phyloP scores from a whole-genome alignment of 177 flowering plant genomes.

The Vitis hybrid region DNA sequence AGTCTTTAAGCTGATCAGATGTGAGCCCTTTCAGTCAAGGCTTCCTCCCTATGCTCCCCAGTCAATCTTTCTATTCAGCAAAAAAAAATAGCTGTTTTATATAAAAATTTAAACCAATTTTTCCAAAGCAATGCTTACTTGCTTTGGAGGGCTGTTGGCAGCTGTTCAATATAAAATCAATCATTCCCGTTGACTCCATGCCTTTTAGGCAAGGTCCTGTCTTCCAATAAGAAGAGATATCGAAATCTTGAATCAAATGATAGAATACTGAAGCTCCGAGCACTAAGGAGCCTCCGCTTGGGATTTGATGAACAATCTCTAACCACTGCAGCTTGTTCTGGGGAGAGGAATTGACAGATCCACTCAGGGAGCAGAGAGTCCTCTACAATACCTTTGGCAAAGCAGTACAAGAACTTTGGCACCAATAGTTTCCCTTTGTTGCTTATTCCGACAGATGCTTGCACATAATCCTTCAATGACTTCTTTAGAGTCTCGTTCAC shows the following conservation, averaged over 20 bases:
- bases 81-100: no score
- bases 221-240: slow-evolving; percentile 34
- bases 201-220: background rate
- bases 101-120: no score
- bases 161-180: no score
- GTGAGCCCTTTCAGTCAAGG: no score
- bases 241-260: slow-evolving; percentile 51
- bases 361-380: slow-evolving; percentile 38
- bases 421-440: slow-evolving; percentile 40
- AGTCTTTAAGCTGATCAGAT: no score
- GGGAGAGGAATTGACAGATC: slow-evolving; percentile 41
- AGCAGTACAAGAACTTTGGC: slow-evolving; percentile 40
- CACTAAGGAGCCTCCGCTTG: slow-evolving; percentile 32
- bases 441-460: slow-evolving; percentile 46
- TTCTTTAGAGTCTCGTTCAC: slow-evolving; percentile 28
- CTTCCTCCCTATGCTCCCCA: no score
- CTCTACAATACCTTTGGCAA: slow-evolving; percentile 37
- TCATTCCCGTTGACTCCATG: no score
- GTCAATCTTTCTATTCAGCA: no score
- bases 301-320: slow-evolving; percentile 22
- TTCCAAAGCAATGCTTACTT: no score
- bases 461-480: slow-evolving; percentile 38
- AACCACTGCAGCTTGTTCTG: slow-evolving; percentile 41
- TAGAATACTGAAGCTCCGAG: slow-evolving; percentile 30
- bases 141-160: no score